These are phyloP conservation scores for Colletotrichum sp. DNA, from an alignment of 2,329 filamentous ascomycete genomes.

Conservation along the genomic window DNA sequence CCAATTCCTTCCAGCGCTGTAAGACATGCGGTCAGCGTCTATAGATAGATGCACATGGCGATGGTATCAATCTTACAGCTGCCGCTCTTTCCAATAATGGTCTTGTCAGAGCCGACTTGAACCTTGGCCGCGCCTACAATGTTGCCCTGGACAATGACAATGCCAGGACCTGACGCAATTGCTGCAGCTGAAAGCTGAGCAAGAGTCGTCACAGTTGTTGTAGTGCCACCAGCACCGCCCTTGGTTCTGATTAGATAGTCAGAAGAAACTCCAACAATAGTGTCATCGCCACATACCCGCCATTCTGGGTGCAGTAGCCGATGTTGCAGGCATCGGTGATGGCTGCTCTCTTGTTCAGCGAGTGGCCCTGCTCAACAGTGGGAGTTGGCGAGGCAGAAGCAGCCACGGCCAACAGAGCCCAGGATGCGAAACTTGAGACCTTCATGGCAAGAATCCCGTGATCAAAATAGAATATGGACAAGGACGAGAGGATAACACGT, in stretches of 20 bases:
- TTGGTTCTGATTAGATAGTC: background rate
- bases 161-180: conserved; percentile 41
- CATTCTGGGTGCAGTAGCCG: conserved; percentile 19
- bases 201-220: conserved; percentile 53
- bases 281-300: background rate
- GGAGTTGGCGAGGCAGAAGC: conserved; percentile 6
- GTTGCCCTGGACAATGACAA: conserved; percentile 37
- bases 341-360: conserved; percentile 12
- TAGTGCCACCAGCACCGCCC: conserved; percentile 15
- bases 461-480: background rate
- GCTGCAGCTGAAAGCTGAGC: conserved; percentile 47
- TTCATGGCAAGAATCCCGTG: background rate
- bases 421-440: background rate
- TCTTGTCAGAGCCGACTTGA: conserved; percentile 44
- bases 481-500: background rate
- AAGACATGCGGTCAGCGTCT: background rate
- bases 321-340: conserved; percentile 20
- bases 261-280: background rate
- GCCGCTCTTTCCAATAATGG: conserved; percentile 39
- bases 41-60: background rate
- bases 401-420: background rate
- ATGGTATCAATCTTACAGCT: conserved; percentile 9
- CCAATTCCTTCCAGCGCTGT: conserved; percentile 44
- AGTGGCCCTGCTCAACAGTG: background rate
- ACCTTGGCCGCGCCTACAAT: conserved; percentile 40